Conservation (phyloP, 2,329 filamentous ascomycete genomes). For the Claviceps spartinae region DNA sequence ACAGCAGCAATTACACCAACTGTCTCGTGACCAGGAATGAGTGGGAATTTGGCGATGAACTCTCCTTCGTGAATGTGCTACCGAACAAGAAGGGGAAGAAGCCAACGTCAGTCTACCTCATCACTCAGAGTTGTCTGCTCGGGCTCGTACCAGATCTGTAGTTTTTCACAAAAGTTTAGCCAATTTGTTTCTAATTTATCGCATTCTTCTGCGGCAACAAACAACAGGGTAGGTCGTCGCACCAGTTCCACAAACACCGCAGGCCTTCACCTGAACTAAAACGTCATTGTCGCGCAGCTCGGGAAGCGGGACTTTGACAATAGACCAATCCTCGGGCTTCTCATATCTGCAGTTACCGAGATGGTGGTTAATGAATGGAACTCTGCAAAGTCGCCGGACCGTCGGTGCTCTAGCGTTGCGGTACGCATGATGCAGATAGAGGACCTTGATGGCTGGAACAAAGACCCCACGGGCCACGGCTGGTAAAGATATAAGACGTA, state of each 20-base stretch:
- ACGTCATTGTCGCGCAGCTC: slow-evolving; percentile 45
- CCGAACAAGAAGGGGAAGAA: neutral
- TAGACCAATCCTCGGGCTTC: slow-evolving; percentile 46
- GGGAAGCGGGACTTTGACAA: slow-evolving; percentile 50
- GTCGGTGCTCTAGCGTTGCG: neutral
- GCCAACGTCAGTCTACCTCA: neutral
- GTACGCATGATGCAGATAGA: neutral
- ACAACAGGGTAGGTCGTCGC: neutral
- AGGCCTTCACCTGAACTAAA: slow-evolving; percentile 54
- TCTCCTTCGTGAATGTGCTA: slow-evolving; percentile 54
- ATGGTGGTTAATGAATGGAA: neutral
- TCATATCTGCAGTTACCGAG: slow-evolving; percentile 32
- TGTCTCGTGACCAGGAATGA: slow-evolving; percentile 56
- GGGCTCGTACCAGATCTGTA: slow-evolving; percentile 21
- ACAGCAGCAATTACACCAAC: slow-evolving; percentile 49
- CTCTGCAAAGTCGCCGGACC: neutral
- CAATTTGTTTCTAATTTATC: neutral
- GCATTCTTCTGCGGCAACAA: neutral
- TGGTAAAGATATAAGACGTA: slow-evolving; percentile 19
- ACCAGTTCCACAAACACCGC: slow-evolving; percentile 48
- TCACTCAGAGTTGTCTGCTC: neutral
- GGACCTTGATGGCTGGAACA: slow-evolving; percentile 12
- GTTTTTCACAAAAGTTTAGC: slow-evolving; percentile 9
- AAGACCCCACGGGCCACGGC: neutral
- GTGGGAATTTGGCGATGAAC: slow-evolving; percentile 49